A percentile compares a stretch with the other conserved stretches of the same genome.
These are phyloP conservation scores for Ascochyta clinopodiicola DNA, from an alignment of 2,329 filamentous ascomycete species.

Conservation along the genomic window DNA sequence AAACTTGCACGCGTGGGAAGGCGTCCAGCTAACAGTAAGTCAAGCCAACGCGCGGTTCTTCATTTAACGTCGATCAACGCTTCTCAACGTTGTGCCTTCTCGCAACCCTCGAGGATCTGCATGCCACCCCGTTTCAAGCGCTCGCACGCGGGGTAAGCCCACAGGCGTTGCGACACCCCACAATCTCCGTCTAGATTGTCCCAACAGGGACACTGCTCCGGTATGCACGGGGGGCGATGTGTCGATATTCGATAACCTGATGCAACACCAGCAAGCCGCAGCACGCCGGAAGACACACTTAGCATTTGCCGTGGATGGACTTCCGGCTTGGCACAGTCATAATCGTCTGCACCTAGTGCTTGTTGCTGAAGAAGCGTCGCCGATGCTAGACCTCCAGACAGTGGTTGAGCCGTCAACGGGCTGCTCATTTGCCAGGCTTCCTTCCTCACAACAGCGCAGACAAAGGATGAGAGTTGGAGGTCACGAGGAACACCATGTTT, in stretches of 20 bases:
- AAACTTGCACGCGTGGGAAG: constrained; percentile 14
- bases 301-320: constrained; percentile 13
- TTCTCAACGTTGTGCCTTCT: neutral
- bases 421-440: neutral
- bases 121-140: constrained; percentile 12
- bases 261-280: constrained; percentile 18
- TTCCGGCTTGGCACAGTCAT: constrained; percentile 13
- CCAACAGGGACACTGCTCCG: constrained; percentile 20
- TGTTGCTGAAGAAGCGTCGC: constrained; percentile 13
- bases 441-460: neutral
- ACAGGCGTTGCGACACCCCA: constrained; percentile 14
- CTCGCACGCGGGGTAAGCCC: constrained; percentile 22
- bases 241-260: constrained; percentile 15
- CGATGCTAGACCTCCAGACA: neutral
- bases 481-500: neutral
- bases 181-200: constrained; percentile 14
- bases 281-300: constrained; percentile 15
- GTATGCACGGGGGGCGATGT: constrained; percentile 1
- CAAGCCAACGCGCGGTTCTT: constrained; percentile 15
- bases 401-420: neutral
- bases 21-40: constrained; percentile 6
- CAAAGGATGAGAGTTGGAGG: neutral
- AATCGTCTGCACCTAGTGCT: constrained; percentile 9
- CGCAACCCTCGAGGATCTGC: constrained; percentile 9
- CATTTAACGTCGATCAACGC: constrained; percentile 14